phyloP scores from a whole-genome alignment of 768 basidiomycete species.

The Tephrocybe rancida region DNA sequence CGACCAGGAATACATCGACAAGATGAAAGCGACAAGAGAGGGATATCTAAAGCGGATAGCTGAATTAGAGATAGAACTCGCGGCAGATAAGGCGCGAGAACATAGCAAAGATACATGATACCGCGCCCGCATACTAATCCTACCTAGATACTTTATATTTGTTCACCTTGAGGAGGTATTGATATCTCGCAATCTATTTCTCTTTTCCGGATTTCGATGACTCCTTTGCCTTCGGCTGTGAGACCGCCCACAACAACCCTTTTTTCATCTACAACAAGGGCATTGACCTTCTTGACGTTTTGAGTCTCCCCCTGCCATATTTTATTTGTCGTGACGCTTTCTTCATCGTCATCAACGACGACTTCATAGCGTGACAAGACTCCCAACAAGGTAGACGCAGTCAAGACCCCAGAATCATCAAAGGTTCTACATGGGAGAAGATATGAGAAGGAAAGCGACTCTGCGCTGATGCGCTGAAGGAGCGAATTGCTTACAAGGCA shows the following conservation, averaged over 20 bases:
- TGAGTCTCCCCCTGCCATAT: conserved; percentile 48
- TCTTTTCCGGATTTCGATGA: conserved; percentile 63
- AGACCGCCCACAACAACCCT: conserved; percentile 67
- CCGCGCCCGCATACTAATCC: neutral
- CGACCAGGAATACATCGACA: conserved; percentile 72
- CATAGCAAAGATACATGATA: conserved; percentile 15
- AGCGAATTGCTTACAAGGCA: conserved; percentile 50
- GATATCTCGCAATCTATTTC: conserved; percentile 16
- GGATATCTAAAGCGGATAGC: conserved; percentile 56
- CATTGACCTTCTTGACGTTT: conserved; percentile 64
- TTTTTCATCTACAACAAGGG: conserved; percentile 49
- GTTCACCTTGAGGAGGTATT: neutral
- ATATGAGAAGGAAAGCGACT: neutral
- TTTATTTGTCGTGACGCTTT: conserved; percentile 41
- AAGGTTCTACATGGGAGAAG: conserved; percentile 48
- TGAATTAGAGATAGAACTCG: conserved; percentile 51
- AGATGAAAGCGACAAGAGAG: conserved; percentile 59
- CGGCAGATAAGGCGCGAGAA: conserved; percentile 32
- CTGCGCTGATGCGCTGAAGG: neutral
- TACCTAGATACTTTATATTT: neutral
- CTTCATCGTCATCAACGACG: conserved; percentile 35
- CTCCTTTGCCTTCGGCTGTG: conserved; percentile 54
- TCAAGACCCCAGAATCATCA: conserved; percentile 42
- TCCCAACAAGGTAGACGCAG: conserved; percentile 66
- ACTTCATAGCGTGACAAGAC: conserved; percentile 53